Base-by-base conservation (phyloP, 345 rosid species). In the Brassica rapa region DNA sequence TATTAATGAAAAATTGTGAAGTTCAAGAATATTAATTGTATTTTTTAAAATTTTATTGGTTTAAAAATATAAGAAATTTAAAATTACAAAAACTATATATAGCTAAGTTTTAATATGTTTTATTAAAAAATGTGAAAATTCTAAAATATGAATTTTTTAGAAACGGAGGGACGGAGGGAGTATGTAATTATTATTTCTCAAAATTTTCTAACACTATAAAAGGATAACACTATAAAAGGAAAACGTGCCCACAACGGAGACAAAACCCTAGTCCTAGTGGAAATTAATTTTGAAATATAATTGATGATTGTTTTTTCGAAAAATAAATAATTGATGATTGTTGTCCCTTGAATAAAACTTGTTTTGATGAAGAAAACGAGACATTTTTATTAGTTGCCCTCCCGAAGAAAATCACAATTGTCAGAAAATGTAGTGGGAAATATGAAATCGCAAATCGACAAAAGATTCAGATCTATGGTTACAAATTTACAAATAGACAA, bases 241-340 rank as follows among this genome's bases (percentile, higher is more conserved):
- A 79, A 68, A 62, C 82, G 78, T 79, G 78, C 66, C 49, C 74
- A 68, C 70, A 78, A 73, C 66, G 74, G 71, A 62, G 74, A 73
- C 75, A 68, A 24, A 61, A 0, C 41, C 53, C 53, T 46, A 41
- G 49, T 41, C 56, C 7, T 60, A 61, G 65, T 49, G 74, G 73
- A 59, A 16, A 15, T 7, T 25, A 78, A 15, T 51, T 64, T 32
- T 23, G 7, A 23, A 24, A 15, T 16, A 16, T 15, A 15, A 55
- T 16, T 55, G 5, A 24, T 70, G 46, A 53, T 30, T 70, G 6
- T 10, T 53, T 19, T 19, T 19, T 19, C 21, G 21, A 19, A 19
- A 19, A 19, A 19, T 19, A 19, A 19, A 16, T 15, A 15, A 55
- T 16, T 55, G 5, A 24, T 70, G 46, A 53, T 30, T 70, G 6